Evolutionary conservation across 2,329 filamentous ascomycete genomes (phyloP).

Genomic region (Cladosporium sp.): DNA sequence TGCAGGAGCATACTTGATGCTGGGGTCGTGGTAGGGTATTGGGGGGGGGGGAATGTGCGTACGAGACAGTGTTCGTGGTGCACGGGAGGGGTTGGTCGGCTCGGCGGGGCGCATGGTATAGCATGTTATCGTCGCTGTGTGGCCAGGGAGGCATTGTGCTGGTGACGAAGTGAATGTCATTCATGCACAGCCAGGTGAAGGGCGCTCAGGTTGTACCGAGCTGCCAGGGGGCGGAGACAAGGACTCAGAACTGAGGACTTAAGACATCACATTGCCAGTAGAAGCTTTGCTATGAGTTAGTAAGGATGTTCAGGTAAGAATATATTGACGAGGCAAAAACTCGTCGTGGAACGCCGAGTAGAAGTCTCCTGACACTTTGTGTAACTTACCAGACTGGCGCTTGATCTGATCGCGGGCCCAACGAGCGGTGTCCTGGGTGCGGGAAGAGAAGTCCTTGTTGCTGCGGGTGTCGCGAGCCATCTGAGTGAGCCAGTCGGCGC

Average conservation of each 20-base stretch:
- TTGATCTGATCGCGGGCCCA: conserved; percentile 99
- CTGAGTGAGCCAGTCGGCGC: conserved; percentile 82
- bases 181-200: background rate
- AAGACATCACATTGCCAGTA: conserved; percentile 15
- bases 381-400: conserved; percentile 62
- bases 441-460: conserved; percentile 80
- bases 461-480: conserved; percentile 91
- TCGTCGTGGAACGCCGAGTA: background rate
- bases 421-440: conserved; percentile 90
- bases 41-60: conserved; percentile 7
- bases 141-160: background rate
- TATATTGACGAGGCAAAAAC: background rate
- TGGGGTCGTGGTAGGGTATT: conserved; percentile 11
- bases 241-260: background rate
- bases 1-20: conserved; percentile 7
- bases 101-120: background rate
- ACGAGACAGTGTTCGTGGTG: conserved; percentile 11
- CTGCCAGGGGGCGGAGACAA: conserved; percentile 1
- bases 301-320: conserved; percentile 9
- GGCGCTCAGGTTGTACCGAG: background rate
- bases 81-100: conserved; percentile 13
- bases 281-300: conserved; percentile 13
- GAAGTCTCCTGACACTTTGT: background rate
- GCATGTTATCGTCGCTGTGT: background rate
- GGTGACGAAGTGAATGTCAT: background rate